phyloP scores from a whole-genome alignment of 225 moss, liverwort and hornwort genomes.

The Sphagnum tenellum region DNA sequence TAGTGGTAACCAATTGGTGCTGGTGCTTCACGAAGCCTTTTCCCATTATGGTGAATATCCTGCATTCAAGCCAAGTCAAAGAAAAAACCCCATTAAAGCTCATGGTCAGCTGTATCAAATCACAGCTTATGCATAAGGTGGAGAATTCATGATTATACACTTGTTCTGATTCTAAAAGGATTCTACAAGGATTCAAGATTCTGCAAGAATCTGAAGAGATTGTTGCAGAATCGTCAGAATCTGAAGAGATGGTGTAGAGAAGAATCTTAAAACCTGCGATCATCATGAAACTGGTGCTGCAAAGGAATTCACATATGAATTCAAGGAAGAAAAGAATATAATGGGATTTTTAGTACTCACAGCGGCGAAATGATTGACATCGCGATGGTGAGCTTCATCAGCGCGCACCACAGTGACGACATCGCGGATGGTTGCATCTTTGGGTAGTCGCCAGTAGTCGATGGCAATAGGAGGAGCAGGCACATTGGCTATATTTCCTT shows the following conservation, averaged over 20 bases:
- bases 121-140: too few species aligned
- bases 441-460: slow-evolving; percentile 88
- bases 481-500: slow-evolving; percentile 41
- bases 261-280: too few species aligned
- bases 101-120: too few species aligned
- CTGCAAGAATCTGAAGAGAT: neutral
- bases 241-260: too few species aligned
- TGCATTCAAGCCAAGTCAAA: slow-evolving; percentile 16
- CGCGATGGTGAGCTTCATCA: slow-evolving; percentile 96
- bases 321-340: too few species aligned
- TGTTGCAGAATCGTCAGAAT: too few species aligned
- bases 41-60: slow-evolving; percentile 64
- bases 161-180: neutral
- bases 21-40: slow-evolving; percentile 53
- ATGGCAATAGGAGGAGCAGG: slow-evolving; percentile 82
- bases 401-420: slow-evolving; percentile 67
- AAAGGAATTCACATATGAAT: too few species aligned
- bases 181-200: too few species aligned
- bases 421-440: slow-evolving; percentile 58
- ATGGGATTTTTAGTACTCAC: slow-evolving; percentile 18
- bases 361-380: slow-evolving; percentile 96
- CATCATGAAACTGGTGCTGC: neutral
- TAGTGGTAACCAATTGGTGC: slow-evolving; percentile 80
- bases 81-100: neutral
- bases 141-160: neutral